Evolutionary conservation across 768 basidiomycete genomes (phyloP).

Genomic region (button mushroom (Agaricus bisporus)): DNA sequence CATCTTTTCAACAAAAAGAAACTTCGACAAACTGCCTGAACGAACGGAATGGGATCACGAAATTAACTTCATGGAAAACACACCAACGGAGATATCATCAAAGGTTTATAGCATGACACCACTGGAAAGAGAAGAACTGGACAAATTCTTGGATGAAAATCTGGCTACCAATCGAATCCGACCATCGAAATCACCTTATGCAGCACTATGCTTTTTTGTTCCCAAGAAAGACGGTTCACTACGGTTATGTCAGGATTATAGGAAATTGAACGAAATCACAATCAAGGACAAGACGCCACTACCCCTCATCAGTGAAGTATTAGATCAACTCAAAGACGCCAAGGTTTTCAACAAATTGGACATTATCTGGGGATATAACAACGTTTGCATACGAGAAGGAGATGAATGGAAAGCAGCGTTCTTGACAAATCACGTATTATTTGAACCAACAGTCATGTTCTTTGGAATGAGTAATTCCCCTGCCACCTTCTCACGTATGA

Average conservation of each 20-base stretch:
- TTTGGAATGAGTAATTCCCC: constrained; percentile 12
- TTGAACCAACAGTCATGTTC: constrained; percentile 20
- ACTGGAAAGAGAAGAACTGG: no score
- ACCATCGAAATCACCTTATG: constrained; percentile 18
- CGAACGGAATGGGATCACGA: no score
- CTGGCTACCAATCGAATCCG: constrained; percentile 20
- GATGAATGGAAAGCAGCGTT: constrained; percentile 32
- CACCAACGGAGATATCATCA: no score
- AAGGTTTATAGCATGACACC: no score
- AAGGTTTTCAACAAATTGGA: constrained; percentile 8
- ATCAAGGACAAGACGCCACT: constrained; percentile 26
- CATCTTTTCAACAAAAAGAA: no score
- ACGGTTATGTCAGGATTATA: constrained; percentile 21
- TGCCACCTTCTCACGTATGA: neutral
- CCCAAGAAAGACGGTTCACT: constrained; percentile 20
- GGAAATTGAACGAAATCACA: constrained; percentile 25
- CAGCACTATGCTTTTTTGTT: constrained; percentile 15
- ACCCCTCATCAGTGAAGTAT: constrained; percentile 15
- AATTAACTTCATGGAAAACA: no score
- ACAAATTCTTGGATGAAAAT: constrained; percentile 18
- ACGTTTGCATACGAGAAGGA: constrained; percentile 32
- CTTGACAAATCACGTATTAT: constrained; percentile 26
- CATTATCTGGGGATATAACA: constrained; percentile 19
- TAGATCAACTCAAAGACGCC: constrained; percentile 8
- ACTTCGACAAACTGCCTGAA: no score